phyloP scores from a whole-genome alignment of 345 rosid genomes.

The Cardamine occulta region DNA sequence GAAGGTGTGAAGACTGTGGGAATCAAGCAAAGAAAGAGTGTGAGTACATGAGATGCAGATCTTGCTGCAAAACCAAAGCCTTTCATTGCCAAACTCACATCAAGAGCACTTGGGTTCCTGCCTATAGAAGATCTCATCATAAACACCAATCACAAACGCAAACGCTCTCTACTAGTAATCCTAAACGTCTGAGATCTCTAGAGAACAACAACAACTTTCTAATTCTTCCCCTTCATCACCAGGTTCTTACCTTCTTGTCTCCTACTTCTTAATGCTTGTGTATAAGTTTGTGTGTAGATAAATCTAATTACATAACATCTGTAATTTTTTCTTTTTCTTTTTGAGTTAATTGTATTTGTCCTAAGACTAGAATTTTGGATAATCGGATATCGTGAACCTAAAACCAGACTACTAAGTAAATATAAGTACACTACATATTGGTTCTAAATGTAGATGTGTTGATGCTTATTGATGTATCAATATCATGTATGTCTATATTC shows the following conservation, averaged over 20 bases:
- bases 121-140: conserved; percentile 48
- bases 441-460: neutral
- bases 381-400: too few species aligned
- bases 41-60: conserved; percentile 56
- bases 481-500: neutral
- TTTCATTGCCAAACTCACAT: conserved; percentile 67
- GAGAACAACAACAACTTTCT: conserved; percentile 21
- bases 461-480: conserved; percentile 2
- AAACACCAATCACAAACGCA: conserved; percentile 11
- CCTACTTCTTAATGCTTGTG: neutral
- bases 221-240: conserved; percentile 35
- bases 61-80: conserved; percentile 64
- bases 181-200: conserved; percentile 36
- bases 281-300: neutral
- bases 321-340: too few species aligned
- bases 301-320: too few species aligned
- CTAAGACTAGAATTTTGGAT: too few species aligned
- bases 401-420: too few species aligned
- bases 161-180: conserved; percentile 24
- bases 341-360: too few species aligned
- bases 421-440: neutral
- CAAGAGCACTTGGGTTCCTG: conserved; percentile 78
- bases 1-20: conserved; percentile 74
- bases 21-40: conserved; percentile 76
- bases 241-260: conserved; percentile 28